phyloP scores from a whole-genome alignment of 1,284 basidiomycete species.

The Ceratobasidium sp. region DNA sequence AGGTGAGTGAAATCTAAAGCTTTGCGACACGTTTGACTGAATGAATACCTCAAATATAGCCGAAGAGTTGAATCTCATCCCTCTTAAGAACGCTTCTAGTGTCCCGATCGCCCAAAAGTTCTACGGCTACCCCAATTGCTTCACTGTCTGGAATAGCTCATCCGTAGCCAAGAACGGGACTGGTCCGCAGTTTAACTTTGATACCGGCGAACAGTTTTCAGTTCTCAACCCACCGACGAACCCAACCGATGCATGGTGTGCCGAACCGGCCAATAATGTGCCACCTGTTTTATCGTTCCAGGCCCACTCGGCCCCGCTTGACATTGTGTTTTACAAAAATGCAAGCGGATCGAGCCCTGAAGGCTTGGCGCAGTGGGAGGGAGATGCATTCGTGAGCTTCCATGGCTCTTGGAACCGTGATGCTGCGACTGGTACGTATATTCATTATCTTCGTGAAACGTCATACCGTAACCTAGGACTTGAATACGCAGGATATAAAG shows the following conservation, averaged over 20 bases:
- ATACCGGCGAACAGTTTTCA: conserved; percentile 36
- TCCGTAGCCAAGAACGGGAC: neutral
- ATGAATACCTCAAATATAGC: neutral
- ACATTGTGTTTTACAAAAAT: conserved; percentile 32
- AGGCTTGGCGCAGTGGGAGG: conserved; percentile 25
- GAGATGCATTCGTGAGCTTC: conserved; percentile 44
- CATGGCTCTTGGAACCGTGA: conserved; percentile 45
- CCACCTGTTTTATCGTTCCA: conserved; percentile 25
- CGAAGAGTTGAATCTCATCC: conserved; percentile 40
- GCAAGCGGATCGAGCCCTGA: neutral
- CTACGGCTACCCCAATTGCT: conserved; percentile 41
- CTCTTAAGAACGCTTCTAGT: conserved; percentile 1
- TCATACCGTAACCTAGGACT: too few species aligned
- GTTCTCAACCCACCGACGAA: conserved; percentile 14
- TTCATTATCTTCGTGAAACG: neutral
- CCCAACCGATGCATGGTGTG: conserved; percentile 32
- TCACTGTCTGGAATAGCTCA: conserved; percentile 40
- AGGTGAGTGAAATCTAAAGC: neutral
- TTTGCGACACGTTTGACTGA: neutral
- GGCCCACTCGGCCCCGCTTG: conserved; percentile 42
- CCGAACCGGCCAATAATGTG: conserved; percentile 19
- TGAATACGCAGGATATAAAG: conserved; percentile 11
- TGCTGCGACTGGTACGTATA: conserved; percentile 31
- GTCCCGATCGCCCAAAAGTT: neutral
- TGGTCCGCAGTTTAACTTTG: conserved; percentile 16